These are phyloP conservation scores for Daldinia decipiens DNA, from an alignment of 495 filamentous ascomycete genomes.

Conservation along the genomic window DNA sequence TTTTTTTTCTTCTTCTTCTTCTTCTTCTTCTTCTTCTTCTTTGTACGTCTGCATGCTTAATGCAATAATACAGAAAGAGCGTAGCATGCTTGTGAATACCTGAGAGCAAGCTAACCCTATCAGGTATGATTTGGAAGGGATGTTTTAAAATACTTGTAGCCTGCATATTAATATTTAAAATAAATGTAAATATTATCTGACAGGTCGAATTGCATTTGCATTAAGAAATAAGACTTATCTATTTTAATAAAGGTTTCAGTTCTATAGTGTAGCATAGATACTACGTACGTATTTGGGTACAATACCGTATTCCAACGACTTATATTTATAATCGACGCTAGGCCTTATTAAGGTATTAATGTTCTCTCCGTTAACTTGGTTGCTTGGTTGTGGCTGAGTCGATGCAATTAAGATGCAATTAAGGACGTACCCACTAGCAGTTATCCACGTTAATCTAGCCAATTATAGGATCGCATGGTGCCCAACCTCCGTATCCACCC, in stretches of 20 bases:
- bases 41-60: conserved; percentile 15
- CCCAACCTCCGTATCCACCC: conserved; percentile 30
- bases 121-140: background rate
- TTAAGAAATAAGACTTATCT: conserved; percentile 7
- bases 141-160: too few relatives aligned
- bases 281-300: background rate
- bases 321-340: conserved; percentile 19
- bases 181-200: background rate
- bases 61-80: background rate
- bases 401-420: conserved; percentile 38
- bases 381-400: conserved; percentile 30
- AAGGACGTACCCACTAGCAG: conserved; percentile 21
- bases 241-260: too few relatives aligned
- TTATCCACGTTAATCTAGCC: conserved; percentile 36
- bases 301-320: background rate
- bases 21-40: background rate
- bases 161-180: too few relatives aligned
- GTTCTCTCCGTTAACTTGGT: conserved; percentile 14
- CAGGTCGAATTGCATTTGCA: conserved; percentile 13
- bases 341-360: conserved; percentile 5
- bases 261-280: background rate
- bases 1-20: background rate
- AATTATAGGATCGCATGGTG: conserved; percentile 11
- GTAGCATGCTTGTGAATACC: background rate
- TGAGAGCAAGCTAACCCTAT: background rate